Evolutionary conservation across 306 rosid genomes (phyloP), one percentile per base, ranked within the genome.

Genomic region (Cicer cuneatum): DNA sequence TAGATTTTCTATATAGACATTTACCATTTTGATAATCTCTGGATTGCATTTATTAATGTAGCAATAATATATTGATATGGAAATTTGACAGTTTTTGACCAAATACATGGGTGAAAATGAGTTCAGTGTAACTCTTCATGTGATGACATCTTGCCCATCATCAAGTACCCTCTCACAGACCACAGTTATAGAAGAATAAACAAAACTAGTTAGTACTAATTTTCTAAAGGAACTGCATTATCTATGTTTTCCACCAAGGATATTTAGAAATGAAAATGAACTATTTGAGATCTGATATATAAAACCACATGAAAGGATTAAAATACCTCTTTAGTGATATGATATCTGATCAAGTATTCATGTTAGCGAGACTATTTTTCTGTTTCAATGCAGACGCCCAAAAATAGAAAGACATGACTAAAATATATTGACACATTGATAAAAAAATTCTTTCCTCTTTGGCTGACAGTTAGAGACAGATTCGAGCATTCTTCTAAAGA

Each of bases 401-500:
- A 74, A 67, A 38, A 18, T 21, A 57, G 52, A 77, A 66, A 49
- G 46, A 43, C 70, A 41, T 73, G 18, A 37, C 66, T 33, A 39
- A 46, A 37, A 37, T 69, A 11, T 57, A 7, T 29, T 2, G 15
- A 57, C 64, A 57, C 40, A 0, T 11, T 11, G 64, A 29, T 58
- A 12, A 58, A 2, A 58, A 47, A 0, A 2, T 57, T n/a, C 4
- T 58, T 29, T 71, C 71, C 53, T 75, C 40, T 47, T 33, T 79
- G 75, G 69, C 37, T 72, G 29, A 76, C 87, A 94, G 99, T 83
- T 94, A 24, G 99, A 94, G 90, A 94, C 99, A 41, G 97, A 94
- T 81, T 39, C 87, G 21, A 85, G 88, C 84, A 94, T 94, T 82
- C 96, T 94, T 78, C 82, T 94, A 60, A 86, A 83, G 72, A 94